Percentiles rank a stretch among this genome's conserved stretches.
Evolutionary conservation across 805 yeast species (phyloP).

Genomic region (Schwanniomyces polymorphus): DNA sequence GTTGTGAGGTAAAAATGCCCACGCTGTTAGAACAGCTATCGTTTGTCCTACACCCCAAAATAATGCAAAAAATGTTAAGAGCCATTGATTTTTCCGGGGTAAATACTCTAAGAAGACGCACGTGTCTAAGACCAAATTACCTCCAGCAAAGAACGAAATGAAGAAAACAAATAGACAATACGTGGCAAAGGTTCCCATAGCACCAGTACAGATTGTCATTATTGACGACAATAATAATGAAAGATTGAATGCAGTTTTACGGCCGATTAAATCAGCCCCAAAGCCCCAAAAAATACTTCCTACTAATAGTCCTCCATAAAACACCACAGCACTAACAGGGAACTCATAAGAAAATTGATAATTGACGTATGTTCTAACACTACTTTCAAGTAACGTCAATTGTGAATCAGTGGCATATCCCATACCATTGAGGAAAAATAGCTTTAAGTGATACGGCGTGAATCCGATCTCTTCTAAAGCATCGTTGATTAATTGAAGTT

Average conservation of each 20-base stretch:
- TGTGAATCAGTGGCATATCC: slow-evolving; percentile 38
- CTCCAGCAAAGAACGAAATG: slow-evolving; percentile 51
- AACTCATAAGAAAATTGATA: slow-evolving; percentile 24
- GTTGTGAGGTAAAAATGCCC: slow-evolving; percentile 54
- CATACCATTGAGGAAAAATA: slow-evolving; percentile 35
- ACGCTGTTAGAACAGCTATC: slow-evolving; percentile 51
- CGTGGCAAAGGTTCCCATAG: slow-evolving; percentile 48
- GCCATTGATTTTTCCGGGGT: slow-evolving; percentile 51
- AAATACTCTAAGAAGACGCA: slow-evolving; percentile 53
- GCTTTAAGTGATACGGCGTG: slow-evolving; percentile 32
- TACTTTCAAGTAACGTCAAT: slow-evolving; percentile 20
- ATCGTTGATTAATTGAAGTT: slow-evolving; percentile 47
- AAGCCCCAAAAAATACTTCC: slow-evolving; percentile 62
- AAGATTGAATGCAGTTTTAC: slow-evolving; percentile 51
- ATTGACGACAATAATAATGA: slow-evolving; percentile 49
- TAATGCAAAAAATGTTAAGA: slow-evolving; percentile 48
- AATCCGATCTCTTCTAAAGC: slow-evolving; percentile 61
- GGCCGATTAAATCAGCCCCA: slow-evolving; percentile 54
- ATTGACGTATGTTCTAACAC: slow-evolving; percentile 24
- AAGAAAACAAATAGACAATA: slow-evolving; percentile 50
- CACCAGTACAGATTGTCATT: slow-evolving; percentile 56
- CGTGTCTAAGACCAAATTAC: slow-evolving; percentile 56
- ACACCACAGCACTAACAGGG: slow-evolving; percentile 25
- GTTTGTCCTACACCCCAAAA: slow-evolving; percentile 70
- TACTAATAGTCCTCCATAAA: slow-evolving; percentile 43